Evolutionary conservation across 495 filamentous ascomycete species (phyloP).

Genomic region (Talaromyces thailandensis): DNA sequence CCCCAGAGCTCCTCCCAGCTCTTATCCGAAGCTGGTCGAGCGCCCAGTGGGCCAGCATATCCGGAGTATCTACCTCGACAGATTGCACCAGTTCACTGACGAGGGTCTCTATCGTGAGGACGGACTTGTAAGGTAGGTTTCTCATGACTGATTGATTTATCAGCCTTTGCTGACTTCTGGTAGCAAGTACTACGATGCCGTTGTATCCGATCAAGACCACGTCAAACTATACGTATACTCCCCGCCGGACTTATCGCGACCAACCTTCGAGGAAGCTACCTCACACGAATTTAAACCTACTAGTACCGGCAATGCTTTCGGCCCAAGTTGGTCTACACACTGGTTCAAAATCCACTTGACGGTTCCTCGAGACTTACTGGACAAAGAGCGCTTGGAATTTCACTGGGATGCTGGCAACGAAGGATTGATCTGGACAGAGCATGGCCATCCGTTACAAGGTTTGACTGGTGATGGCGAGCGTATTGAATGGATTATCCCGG

Average conservation of each 20-base stretch:
- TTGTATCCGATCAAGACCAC: slow-evolving; percentile 59
- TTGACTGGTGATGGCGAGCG: slow-evolving; percentile 88
- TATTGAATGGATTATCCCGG: slow-evolving; percentile 80
- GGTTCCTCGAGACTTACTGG: slow-evolving; percentile 59
- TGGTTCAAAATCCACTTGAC: slow-evolving; percentile 84
- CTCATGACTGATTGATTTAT: neutral
- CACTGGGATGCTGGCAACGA: slow-evolving; percentile 94
- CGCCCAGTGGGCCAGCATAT: slow-evolving; percentile 77
- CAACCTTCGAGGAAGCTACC: slow-evolving; percentile 83
- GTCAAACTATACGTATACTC: slow-evolving; percentile 85
- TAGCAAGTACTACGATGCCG: slow-evolving; percentile 69
- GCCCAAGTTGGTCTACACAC: slow-evolving; percentile 96
- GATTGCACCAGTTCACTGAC: slow-evolving; percentile 70
- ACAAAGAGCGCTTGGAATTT: slow-evolving; percentile 77
- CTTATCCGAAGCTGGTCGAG: slow-evolving; percentile 48
- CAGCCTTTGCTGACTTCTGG: neutral
- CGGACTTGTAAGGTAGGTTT: slow-evolving; percentile 58
- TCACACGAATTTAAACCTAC: slow-evolving; percentile 71
- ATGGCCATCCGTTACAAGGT: slow-evolving; percentile 85
- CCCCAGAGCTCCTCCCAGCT: slow-evolving; percentile 25
- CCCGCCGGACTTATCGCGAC: slow-evolving; percentile 66
- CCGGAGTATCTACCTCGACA: slow-evolving; percentile 74
- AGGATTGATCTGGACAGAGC: slow-evolving; percentile 79
- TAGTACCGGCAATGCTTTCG: slow-evolving; percentile 68
- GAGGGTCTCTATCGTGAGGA: slow-evolving; percentile 72